These are phyloP conservation scores for Rhizopus microsporus DNA, from an alignment of 371 early-diverging fungal species.

Conservation along the genomic window DNA sequence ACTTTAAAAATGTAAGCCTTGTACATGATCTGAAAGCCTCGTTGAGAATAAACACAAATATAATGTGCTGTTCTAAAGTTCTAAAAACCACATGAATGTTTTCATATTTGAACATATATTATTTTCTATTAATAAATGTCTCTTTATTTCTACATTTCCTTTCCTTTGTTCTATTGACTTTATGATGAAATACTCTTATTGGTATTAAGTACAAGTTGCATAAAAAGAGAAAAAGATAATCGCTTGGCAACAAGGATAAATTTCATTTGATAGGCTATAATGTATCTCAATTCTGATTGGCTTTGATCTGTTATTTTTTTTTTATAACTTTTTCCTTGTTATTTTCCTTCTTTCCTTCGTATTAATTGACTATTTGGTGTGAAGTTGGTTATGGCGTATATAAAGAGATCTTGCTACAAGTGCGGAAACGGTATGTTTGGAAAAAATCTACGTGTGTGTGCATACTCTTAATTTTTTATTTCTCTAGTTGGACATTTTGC, in stretches of 20 bases:
- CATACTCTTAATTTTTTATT: neutral
- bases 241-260: too few relatives aligned
- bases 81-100: too few relatives aligned
- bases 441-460: conserved; percentile 3
- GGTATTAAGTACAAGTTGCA: too few relatives aligned
- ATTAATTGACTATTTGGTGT: neutral
- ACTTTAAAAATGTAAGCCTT: too few relatives aligned
- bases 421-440: conserved; percentile 52
- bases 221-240: too few relatives aligned
- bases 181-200: too few relatives aligned
- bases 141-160: neutral
- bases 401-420: conserved; percentile 55
- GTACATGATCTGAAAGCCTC: too few relatives aligned
- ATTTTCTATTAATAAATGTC: too few relatives aligned
- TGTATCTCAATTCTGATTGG: too few relatives aligned
- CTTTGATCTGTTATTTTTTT: neutral
- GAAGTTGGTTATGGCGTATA: conserved; percentile 37
- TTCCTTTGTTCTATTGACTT: neutral
- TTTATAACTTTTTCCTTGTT: neutral
- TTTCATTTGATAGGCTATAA: too few relatives aligned
- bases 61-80: too few relatives aligned
- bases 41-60: too few relatives aligned
- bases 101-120: neutral
- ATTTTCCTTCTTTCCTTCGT: neutral
- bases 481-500: conserved; percentile 59